phyloP scores from a whole-genome alignment of 177 flowering plant genomes.

The Vitis hybrid region DNA sequence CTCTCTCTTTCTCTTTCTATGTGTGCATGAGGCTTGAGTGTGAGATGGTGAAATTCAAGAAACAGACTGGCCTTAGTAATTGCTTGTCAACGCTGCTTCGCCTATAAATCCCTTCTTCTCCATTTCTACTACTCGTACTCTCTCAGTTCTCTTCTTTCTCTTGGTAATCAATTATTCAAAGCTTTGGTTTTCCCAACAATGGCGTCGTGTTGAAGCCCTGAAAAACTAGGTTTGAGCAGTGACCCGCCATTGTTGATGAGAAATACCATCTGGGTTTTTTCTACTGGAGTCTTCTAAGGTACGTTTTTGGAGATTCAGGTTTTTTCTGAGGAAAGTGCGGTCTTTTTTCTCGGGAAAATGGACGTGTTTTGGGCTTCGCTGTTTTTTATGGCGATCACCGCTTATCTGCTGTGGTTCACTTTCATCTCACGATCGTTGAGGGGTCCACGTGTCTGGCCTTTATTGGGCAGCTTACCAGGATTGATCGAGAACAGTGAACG shows the following conservation, averaged over 20 bases:
- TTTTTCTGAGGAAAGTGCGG: no score
- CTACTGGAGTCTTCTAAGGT: no score
- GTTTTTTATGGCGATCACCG: constrained; percentile 42
- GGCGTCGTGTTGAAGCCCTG: not conserved
- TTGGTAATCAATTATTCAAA: not conserved
- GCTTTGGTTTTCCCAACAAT: not conserved
- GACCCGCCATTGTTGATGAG: no score
- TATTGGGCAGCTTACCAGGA: constrained; percentile 71
- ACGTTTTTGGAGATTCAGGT: no score
- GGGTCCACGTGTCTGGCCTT: constrained; percentile 75
- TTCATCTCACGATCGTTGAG: constrained; percentile 56
- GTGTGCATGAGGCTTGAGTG: constrained; percentile 1
- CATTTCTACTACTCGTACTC: not conserved
- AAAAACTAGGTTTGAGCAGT: no score
- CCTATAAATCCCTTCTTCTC: constrained; percentile 41
- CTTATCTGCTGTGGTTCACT: constrained; percentile 68
- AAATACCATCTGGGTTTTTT: no score
- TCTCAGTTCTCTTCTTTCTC: constrained; percentile 9
- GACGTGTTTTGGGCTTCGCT: constrained; percentile 43
- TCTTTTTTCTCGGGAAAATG: constrained; percentile 22
- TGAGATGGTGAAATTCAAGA: constrained; percentile 21
- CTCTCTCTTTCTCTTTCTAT: no score
- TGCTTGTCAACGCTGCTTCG: constrained; percentile 19
- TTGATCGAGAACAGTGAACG: constrained; percentile 61
- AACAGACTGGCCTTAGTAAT: constrained; percentile 47